These are phyloP conservation scores for Sclerotinia glacialis DNA, from an alignment of 2,329 filamentous ascomycete species.

Conservation along the genomic window DNA sequence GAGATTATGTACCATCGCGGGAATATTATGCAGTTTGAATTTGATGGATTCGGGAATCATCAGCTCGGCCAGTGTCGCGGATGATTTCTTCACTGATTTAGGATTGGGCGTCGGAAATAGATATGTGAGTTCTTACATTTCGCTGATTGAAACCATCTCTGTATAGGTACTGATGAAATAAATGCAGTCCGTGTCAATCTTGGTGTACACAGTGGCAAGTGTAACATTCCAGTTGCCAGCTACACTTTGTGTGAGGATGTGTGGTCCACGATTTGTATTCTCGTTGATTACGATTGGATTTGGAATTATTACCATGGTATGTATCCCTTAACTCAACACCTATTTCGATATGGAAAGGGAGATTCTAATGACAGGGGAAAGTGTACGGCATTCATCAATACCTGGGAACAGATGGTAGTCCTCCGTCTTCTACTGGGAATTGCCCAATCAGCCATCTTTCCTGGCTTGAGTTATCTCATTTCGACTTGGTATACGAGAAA, in stretches of 20 bases:
- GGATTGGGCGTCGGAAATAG: slow-evolving; percentile 59
- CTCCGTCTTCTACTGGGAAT: slow-evolving; percentile 64
- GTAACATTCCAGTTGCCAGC: slow-evolving; percentile 68
- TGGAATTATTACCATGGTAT: slow-evolving; percentile 58
- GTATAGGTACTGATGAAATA: not conserved
- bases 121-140: slow-evolving; percentile 44
- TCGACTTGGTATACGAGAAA: slow-evolving; percentile 39
- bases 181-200: slow-evolving; percentile 59
- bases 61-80: slow-evolving; percentile 66
- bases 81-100: slow-evolving; percentile 47
- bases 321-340: not conserved
- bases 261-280: slow-evolving; percentile 64
- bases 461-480: slow-evolving; percentile 51
- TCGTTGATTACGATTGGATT: slow-evolving; percentile 57
- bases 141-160: not conserved
- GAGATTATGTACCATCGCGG: slow-evolving; percentile 67
- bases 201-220: slow-evolving; percentile 68
- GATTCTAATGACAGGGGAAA: slow-evolving; percentile 19
- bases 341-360: not conserved
- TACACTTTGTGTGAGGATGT: slow-evolving; percentile 62
- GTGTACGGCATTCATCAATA: slow-evolving; percentile 64
- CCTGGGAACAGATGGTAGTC: slow-evolving; percentile 68
- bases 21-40: slow-evolving; percentile 67
- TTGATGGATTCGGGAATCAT: slow-evolving; percentile 69
- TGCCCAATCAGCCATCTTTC: slow-evolving; percentile 55